phyloP scores from a whole-genome alignment of 2,329 filamentous ascomycete genomes.

The Daldinia eschscholtzii region DNA sequence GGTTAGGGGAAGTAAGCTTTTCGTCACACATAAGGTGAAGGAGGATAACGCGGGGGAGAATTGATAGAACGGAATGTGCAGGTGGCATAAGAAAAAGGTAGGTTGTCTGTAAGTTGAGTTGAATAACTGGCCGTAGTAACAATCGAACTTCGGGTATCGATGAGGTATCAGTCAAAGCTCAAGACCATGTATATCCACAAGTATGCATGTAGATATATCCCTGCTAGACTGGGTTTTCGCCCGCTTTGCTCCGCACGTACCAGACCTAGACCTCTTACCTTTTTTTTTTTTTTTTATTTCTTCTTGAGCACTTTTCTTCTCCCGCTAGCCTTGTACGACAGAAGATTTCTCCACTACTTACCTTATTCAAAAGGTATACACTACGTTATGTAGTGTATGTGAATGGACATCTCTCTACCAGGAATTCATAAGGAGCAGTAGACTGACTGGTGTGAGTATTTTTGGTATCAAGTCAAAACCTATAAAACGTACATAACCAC shows the following conservation, averaged over 20 bases:
- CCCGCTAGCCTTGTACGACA: constrained; percentile 19
- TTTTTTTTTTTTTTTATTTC: constrained; percentile 31
- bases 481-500: neutral
- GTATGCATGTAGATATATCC: constrained; percentile 33
- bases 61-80: neutral
- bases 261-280: constrained; percentile 39
- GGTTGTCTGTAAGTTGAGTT: constrained; percentile 15
- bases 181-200: constrained; percentile 22
- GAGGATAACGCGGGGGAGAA: neutral
- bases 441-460: neutral
- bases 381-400: neutral
- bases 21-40: constrained; percentile 16
- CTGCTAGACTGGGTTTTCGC: constrained; percentile 29
- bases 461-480: neutral
- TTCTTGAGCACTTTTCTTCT: constrained; percentile 31
- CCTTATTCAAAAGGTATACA: neutral
- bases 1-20: constrained; percentile 11
- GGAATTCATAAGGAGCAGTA: neutral
- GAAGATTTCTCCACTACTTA: constrained; percentile 17
- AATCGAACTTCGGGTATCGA: constrained; percentile 34
- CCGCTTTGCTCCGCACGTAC: constrained; percentile 46
- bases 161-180: constrained; percentile 36
- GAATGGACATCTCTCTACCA: neutral
- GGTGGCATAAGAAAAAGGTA: neutral
- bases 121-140: constrained; percentile 7